phyloP scores from a whole-genome alignment of 208 protist genomes.

The Tetramitus jugosus region DNA sequence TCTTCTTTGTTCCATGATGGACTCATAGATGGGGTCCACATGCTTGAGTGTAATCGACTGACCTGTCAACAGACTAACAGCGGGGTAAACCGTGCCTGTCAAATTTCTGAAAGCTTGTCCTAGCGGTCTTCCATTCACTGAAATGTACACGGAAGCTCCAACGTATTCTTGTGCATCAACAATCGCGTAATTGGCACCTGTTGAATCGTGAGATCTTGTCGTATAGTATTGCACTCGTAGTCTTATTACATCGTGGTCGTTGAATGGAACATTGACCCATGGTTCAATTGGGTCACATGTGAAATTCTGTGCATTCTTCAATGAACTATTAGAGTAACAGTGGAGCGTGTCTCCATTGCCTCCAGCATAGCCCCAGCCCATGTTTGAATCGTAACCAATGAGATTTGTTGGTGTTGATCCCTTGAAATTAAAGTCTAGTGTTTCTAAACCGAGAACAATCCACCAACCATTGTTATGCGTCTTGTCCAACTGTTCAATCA shows the following conservation, averaged over 20 bases:
- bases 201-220: background rate
- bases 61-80: background rate
- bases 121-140: background rate
- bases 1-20: background rate
- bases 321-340: background rate
- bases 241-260: background rate
- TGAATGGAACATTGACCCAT: conserved; percentile 10
- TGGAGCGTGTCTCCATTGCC: conserved; percentile 17
- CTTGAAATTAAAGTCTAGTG: background rate
- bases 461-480: background rate
- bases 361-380: conserved; percentile 1
- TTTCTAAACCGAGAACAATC: conserved; percentile 13
- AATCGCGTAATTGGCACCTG: too few species aligned
- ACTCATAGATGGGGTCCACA: conserved; percentile 11
- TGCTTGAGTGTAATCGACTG: background rate
- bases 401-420: conserved; percentile 14
- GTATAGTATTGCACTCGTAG: background rate
- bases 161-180: conserved; percentile 10
- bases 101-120: conserved; percentile 22
- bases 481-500: conserved; percentile 13
- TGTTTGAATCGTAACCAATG: background rate
- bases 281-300: conserved; percentile 1
- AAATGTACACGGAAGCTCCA: background rate
- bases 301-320: conserved; percentile 2
- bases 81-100: background rate